A percentile compares a stretch with the other conserved stretches of the same genome.
Conservation (phyloP, 345 rosid genomes). For the Chamaenerion angustifolium region DNA sequence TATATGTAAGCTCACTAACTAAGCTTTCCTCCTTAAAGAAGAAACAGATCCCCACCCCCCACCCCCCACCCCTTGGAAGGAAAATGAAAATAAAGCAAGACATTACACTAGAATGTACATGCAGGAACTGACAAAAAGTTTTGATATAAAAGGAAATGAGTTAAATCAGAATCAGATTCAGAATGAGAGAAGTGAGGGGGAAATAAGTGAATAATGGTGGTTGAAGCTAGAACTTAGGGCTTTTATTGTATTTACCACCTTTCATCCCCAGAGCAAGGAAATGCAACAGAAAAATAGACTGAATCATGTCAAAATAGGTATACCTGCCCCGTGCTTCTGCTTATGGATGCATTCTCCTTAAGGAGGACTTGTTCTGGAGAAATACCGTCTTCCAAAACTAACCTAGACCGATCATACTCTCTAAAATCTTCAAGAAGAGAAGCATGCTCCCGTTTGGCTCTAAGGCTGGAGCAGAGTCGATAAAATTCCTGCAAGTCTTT, state of each 20-base stretch:
- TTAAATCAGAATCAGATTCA: too few relatives aligned
- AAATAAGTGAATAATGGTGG: too few relatives aligned
- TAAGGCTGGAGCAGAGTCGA: slow-evolving; percentile 80
- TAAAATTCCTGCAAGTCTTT: slow-evolving; percentile 80
- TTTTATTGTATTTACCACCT: neutral
- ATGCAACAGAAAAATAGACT: neutral
- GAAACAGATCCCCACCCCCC: too few relatives aligned
- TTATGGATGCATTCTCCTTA: slow-evolving; percentile 66
- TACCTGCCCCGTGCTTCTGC: slow-evolving; percentile 77
- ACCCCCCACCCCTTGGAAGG: too few relatives aligned
- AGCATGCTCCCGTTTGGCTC: slow-evolving; percentile 90
- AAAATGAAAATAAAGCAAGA: too few relatives aligned
- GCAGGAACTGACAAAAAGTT: too few relatives aligned
- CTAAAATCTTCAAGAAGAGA: slow-evolving; percentile 88
- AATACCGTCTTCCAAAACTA: slow-evolving; percentile 89
- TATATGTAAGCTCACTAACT: too few relatives aligned
- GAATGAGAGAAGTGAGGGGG: too few relatives aligned
- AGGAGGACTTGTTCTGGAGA: slow-evolving; percentile 68
- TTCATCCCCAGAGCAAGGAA: neutral
- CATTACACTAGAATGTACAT: too few relatives aligned
- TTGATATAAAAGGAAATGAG: too few relatives aligned
- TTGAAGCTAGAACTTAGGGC: too few relatives aligned
- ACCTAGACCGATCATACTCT: slow-evolving; percentile 81
- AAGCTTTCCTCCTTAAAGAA: too few relatives aligned
- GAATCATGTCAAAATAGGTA: neutral